These are phyloP conservation scores for Cymbopogon flexuosus DNA, from an alignment of 202 grass and related monocot species.

Conservation along the genomic window DNA sequence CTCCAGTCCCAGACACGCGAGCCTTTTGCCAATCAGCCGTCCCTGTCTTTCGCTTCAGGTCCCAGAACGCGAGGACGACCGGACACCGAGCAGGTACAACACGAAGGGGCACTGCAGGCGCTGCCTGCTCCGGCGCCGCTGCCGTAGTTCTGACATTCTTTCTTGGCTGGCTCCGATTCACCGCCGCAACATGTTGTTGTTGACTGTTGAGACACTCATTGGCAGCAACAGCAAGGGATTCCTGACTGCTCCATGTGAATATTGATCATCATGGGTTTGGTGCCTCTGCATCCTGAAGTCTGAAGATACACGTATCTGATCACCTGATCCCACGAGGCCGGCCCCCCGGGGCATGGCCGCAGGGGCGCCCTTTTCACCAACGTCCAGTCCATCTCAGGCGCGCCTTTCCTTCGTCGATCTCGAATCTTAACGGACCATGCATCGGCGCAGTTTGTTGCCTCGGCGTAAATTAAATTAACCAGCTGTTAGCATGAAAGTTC, in stretches of 20 bases:
- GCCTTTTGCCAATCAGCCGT: background rate
- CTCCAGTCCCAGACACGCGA: too few relatives aligned
- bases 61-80: background rate
- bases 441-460: background rate
- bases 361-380: background rate
- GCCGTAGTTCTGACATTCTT: slow-evolving; percentile 3
- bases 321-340: background rate
- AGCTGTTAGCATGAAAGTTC: background rate
- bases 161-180: background rate
- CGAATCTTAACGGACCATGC: background rate
- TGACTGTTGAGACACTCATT: background rate
- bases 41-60: background rate
- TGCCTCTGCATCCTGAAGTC: background rate
- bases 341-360: background rate
- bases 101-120: background rate
- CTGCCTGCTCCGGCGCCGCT: background rate
- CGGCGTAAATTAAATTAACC: background rate
- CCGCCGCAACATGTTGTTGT: background rate
- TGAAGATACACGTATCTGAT: background rate
- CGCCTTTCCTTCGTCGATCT: background rate
- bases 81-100: background rate
- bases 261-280: background rate
- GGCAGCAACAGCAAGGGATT: background rate
- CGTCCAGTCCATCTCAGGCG: background rate
- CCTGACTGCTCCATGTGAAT: slow-evolving; percentile 15